A percentile compares a stretch with the other conserved stretches of the same genome.
Evolutionary conservation across 78 protist species (phyloP).

Genomic region (Chrysochromulina parva): DNA sequence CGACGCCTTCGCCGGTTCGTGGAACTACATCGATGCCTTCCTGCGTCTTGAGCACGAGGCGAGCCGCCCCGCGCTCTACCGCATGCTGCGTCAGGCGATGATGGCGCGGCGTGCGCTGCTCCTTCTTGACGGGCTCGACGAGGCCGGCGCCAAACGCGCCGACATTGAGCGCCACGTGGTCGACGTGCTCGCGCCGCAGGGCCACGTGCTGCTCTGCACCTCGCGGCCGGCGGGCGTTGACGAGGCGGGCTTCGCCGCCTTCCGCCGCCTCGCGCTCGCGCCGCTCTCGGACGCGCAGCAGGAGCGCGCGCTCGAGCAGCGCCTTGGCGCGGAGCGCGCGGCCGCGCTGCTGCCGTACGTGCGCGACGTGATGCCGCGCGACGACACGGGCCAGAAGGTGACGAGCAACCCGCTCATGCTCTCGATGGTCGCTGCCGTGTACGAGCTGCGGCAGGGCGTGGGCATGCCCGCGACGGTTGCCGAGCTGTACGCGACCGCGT

Average conservation of each 20-base stretch:
- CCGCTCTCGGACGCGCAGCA: background rate
- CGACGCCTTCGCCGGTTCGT: background rate
- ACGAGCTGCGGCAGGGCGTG: background rate
- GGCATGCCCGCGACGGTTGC: background rate
- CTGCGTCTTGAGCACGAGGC: background rate
- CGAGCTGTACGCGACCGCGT: background rate
- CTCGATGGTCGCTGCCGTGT: background rate
- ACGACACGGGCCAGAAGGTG: background rate
- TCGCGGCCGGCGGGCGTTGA: background rate
- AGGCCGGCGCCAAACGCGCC: background rate
- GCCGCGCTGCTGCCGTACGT: background rate
- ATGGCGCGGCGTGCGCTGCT: background rate
- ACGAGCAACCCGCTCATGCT: background rate
- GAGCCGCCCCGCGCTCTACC: background rate
- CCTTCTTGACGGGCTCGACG: background rate
- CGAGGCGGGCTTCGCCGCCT: background rate
- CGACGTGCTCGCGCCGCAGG: background rate
- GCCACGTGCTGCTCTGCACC: background rate
- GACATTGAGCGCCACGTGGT: background rate
- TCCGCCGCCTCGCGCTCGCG: background rate
- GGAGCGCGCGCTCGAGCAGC: background rate
- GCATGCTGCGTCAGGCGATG: background rate
- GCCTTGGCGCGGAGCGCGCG: background rate
- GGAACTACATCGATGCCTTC: conserved; percentile 1
- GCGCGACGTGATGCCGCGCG: background rate